Base-by-base conservation (phyloP, 768 basidiomycete species). In the Rhizopogon vesiculosus region DNA sequence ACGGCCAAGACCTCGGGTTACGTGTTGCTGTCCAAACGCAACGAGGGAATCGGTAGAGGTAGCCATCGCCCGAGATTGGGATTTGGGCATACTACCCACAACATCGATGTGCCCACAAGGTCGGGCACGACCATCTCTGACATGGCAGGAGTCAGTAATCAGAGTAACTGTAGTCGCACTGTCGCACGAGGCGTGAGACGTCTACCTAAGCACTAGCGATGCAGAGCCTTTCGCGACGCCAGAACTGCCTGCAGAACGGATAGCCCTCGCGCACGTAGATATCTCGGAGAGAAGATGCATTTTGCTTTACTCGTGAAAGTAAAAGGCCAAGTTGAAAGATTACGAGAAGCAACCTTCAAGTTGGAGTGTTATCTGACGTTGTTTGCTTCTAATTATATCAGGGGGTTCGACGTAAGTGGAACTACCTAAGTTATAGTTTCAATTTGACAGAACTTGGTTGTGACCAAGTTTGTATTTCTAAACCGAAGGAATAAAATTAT, bases 1-100 rank as follows among this genome's bases (percentile, higher is more conserved):
- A 22, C 77, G 66, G 8, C 68, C 72, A 19, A 78, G 64, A n/a
- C 77, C 77, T 49, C 71, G 70, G 9, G 77, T 76, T 58, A 79
- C 77, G 64, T 79, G 75, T 51, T 71, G 66, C 59, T 75, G 68
- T 45, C 77, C 77, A 56, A 78, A 72, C 25, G 35, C 53, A n/a
- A 69, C 68, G 19, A 72, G 48, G 31, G 57, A 35, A 16, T 63
- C 59, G 39, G 62, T 56, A 31, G 61, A 60, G 49, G 66, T 68
- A 12, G 62, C 44, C 22, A 72, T 59, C 39, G 54, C 42, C 45
- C 64, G 64, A 13, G 39, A 31, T 56, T 49, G 22, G 42, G 50
- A 43, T 28, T 18, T 13, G 42, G 15, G 18, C 19, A 12, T 38
- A 15, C 38, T 29, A 51, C 31, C 28, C 15, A 31, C 46, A 48